Evolutionary conservation across 306 rosid species (phyloP).

Genomic region (Luffa aegyptiaca): DNA sequence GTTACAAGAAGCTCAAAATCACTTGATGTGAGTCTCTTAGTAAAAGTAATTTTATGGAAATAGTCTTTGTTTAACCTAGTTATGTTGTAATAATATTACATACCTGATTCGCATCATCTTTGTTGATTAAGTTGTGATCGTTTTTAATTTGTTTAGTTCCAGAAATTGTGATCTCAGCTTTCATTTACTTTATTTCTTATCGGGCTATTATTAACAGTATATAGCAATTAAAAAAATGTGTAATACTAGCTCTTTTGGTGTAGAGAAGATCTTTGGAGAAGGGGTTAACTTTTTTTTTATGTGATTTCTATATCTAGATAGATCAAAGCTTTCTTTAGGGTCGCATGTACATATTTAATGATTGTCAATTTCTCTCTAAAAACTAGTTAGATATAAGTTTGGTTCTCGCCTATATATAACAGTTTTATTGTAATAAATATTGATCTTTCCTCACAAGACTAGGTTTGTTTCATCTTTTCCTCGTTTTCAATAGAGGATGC

Average conservation of each 20-base stretch:
- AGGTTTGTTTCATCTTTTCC: not conserved
- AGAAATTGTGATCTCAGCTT: not conserved
- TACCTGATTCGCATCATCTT: not conserved
- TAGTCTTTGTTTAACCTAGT: not conserved
- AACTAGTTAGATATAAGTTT: not conserved
- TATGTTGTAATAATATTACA: not conserved
- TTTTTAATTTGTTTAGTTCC: not conserved
- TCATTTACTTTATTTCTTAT: not conserved
- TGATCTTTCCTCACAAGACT: not conserved
- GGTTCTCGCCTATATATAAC: not conserved
- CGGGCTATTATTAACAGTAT: not conserved
- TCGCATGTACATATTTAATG: not conserved
- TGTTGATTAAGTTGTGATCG: no score
- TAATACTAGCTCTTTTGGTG: not conserved
- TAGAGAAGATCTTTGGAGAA: not conserved
- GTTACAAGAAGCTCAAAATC: slow-evolving; percentile 38
- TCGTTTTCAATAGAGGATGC: not conserved
- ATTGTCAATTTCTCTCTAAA: not conserved
- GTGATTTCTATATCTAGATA: not conserved
- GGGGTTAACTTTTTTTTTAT: not conserved
- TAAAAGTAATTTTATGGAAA: not conserved
- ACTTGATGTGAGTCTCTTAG: slow-evolving; percentile 47
- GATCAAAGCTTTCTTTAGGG: not conserved
- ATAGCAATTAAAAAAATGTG: not conserved
- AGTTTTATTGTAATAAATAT: not conserved